Base-by-base conservation (phyloP, 345 rosid genomes). In the Populus simonii region DNA sequence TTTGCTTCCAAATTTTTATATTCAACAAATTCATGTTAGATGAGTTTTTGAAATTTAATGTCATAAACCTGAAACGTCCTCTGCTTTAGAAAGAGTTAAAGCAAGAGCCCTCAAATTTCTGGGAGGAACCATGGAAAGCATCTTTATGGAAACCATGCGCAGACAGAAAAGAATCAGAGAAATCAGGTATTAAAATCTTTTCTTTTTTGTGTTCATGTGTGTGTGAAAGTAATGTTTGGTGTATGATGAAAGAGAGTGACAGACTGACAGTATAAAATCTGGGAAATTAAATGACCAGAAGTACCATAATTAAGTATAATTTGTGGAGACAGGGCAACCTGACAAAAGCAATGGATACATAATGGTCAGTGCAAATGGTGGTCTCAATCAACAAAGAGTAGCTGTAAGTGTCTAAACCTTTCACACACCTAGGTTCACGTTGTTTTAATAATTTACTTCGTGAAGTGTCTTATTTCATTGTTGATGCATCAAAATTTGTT, bases 341-440 rank as follows among this genome's bases (percentile, higher is more conserved):
- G 81, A 25, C 3, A 75, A 81, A 69, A 85, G 75, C 55, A 92
- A 90, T 82, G 97, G 99, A 74, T 93, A 91, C 79, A 79, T 92
- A 49, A 71, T 90, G 83, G 91, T 95, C 72, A 93, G 96, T 84
- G 97, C 98, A 51, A 93, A 93, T 77, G 99, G 98, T 15, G 98
- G 97, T 63, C 98, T 95, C 74, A 93, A 95, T 84, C 99, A 95
- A 81, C 99, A 95, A 72, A 85, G 99, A 35, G 98, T 95, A 3
- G 99, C 98, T 61, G 99, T 93, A 86, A 90, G 98, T 86, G 57
- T 80, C 36, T 6, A 61, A 80, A 62, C 27, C 65, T 53, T 53
- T 53, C 59, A 51, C n/a, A 51, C 8, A 51, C 9, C 18, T 51
- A 51, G 9, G n/a, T 51, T 51, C 22, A 51, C 6, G n/a, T 51